phyloP scores from a whole-genome alignment of 192 early-diverging fungal genomes.

The Podila minutissima region DNA sequence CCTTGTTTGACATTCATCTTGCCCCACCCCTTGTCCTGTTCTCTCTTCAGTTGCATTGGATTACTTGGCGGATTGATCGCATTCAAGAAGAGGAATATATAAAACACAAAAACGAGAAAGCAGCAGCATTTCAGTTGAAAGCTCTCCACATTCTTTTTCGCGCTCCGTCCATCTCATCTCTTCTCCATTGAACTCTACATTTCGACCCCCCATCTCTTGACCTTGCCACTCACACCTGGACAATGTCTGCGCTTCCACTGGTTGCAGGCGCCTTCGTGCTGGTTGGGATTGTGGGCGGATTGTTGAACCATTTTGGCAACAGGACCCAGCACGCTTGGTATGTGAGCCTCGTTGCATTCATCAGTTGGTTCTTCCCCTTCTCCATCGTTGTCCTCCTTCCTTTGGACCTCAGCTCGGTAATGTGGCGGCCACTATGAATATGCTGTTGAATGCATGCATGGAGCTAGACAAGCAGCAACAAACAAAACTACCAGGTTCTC shows the following conservation, averaged over 20 bases:
- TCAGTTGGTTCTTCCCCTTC: constrained; percentile 93
- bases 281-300: constrained; percentile 61
- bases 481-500: constrained; percentile 4
- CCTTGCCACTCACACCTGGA: not conserved
- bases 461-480: not conserved
- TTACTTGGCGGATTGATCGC: no score
- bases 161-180: no score
- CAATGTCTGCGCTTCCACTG: constrained; percentile 41
- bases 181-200: no score
- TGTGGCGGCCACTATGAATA: not conserved
- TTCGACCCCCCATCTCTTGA: not conserved
- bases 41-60: no score
- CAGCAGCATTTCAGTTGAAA: no score
- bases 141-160: no score
- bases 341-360: constrained; percentile 72
- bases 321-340: constrained; percentile 84
- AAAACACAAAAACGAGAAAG: no score
- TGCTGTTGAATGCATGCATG: constrained; percentile 1
- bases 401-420: constrained; percentile 85
- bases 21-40: no score
- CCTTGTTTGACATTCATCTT: no score
- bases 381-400: constrained; percentile 91
- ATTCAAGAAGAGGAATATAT: no score
- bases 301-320: constrained; percentile 86
- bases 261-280: constrained; percentile 63